Evolutionary conservation across 2,329 filamentous ascomycete species (phyloP).

Genomic region (Lojkania enalia): DNA sequence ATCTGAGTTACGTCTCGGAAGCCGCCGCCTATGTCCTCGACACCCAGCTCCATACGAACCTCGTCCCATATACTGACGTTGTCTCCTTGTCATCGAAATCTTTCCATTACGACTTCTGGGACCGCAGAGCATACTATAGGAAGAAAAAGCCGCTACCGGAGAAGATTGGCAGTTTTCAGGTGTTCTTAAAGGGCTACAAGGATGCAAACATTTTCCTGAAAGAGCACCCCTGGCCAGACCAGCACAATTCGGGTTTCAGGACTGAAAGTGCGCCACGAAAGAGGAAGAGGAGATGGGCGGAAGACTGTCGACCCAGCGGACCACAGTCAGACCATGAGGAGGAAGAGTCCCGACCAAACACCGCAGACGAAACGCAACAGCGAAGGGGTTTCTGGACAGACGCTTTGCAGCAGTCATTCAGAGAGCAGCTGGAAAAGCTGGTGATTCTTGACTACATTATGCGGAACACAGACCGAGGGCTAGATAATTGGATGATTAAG

Average conservation of each 20-base stretch:
- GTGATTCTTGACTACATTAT: constrained; percentile 99
- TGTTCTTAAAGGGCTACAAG: constrained; percentile 95
- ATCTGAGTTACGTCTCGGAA: constrained; percentile 96
- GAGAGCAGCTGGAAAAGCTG: constrained; percentile 93
- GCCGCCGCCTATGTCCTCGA: constrained; percentile 96
- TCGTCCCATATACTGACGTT: constrained; percentile 96
- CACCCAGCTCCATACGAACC: constrained; percentile 81
- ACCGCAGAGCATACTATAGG: constrained; percentile 82
- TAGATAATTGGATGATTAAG: constrained; percentile 99
- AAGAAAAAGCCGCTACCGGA: constrained; percentile 84
- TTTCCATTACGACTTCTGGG: constrained; percentile 98
- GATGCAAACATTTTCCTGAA: constrained; percentile 94
- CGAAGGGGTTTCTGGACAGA: constrained; percentile 82
- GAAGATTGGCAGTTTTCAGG: constrained; percentile 94
- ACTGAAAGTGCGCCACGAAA: constrained; percentile 67
- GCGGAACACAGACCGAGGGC: constrained; percentile 93
- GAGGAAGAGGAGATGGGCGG: constrained; percentile 70
- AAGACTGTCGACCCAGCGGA: constrained; percentile 74
- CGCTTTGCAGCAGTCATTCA: constrained; percentile 82
- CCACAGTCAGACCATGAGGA: constrained; percentile 62
- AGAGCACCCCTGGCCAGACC: constrained; percentile 96
- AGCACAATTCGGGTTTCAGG: constrained; percentile 70
- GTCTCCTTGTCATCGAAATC: constrained; percentile 93
- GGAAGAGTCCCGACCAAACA: constrained; percentile 49
- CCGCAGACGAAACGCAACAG: constrained; percentile 40